A percentile compares a stretch with the other conserved stretches of the same genome.
phyloP scores from a whole-genome alignment of 2,329 filamentous ascomycete species.

The Aspergillus novoparasiticus region DNA sequence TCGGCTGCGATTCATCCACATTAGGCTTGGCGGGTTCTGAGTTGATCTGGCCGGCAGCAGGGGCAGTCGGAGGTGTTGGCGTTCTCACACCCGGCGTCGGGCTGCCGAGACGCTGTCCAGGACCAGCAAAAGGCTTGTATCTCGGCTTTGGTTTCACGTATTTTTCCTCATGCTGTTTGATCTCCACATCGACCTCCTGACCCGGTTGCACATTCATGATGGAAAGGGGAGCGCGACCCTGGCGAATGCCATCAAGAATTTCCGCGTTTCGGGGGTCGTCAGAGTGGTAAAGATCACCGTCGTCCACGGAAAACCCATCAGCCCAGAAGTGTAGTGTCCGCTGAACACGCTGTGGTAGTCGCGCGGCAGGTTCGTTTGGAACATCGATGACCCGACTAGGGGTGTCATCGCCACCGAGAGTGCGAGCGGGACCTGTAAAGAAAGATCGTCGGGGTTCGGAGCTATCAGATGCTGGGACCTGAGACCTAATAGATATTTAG shows the following conservation, averaged over 20 bases:
- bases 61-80: conserved; percentile 35
- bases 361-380: conserved; percentile 46
- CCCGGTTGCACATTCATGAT: conserved; percentile 65
- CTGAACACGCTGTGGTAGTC: conserved; percentile 54
- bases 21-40: conserved; percentile 44
- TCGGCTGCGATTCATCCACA: conserved; percentile 61
- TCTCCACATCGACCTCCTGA: conserved; percentile 66
- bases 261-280: conserved; percentile 65
- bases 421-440: conserved; percentile 64
- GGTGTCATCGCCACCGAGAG: conserved; percentile 66
- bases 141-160: conserved; percentile 65
- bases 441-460: conserved; percentile 44
- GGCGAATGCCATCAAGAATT: conserved; percentile 64
- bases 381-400: conserved; percentile 61
- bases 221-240: conserved; percentile 62
- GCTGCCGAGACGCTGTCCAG: conserved; percentile 64
- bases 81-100: conserved; percentile 59
- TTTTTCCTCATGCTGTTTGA: conserved; percentile 65
- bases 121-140: conserved; percentile 64
- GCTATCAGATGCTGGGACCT: conserved; percentile 45
- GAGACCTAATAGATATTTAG: conserved; percentile 28
- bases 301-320: conserved; percentile 68
- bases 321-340: conserved; percentile 66
- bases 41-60: conserved; percentile 22
- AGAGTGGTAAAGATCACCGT: conserved; percentile 64